Conservation (phyloP, 164 flowering plant species). For the Annona squamosa region DNA sequence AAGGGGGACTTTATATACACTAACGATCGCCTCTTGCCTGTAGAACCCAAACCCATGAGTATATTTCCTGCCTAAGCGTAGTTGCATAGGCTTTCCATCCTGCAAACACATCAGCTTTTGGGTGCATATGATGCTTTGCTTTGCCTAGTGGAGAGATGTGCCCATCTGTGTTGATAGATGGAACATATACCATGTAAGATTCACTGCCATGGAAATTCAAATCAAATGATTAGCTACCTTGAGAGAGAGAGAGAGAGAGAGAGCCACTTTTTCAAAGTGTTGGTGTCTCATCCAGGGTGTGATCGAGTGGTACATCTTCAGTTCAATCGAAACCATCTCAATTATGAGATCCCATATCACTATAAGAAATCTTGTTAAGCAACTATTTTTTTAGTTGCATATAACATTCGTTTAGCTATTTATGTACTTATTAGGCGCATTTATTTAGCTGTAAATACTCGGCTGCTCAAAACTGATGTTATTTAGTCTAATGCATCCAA, state of each 20-base stretch:
- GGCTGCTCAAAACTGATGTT: too few relatives aligned
- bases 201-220: conserved; percentile 30
- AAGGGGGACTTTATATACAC: neutral
- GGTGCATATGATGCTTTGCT: conserved; percentile 40
- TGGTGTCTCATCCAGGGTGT: neutral
- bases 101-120: conserved; percentile 34
- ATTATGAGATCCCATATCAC: too few relatives aligned
- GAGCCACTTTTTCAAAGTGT: neutral
- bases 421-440: too few relatives aligned
- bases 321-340: neutral
- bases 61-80: conserved; percentile 9
- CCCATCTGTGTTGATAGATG: conserved; percentile 24
- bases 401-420: too few relatives aligned
- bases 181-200: conserved; percentile 45
- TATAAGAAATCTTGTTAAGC: too few relatives aligned
- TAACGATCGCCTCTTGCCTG: neutral
- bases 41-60: neutral
- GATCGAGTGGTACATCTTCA: neutral
- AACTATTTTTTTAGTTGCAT: too few relatives aligned
- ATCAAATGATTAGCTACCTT: conserved; percentile 40
- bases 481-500: too few relatives aligned
- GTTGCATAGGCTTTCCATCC: conserved; percentile 30
- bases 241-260: conserved; percentile 16
- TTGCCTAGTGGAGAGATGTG: conserved; percentile 35
- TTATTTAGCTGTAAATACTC: too few relatives aligned